Percentiles rank a stretch among this genome's conserved stretches.
phyloP scores from a whole-genome alignment of 2,329 filamentous ascomycete species.

The Neopestalotiopsis sp. region DNA sequence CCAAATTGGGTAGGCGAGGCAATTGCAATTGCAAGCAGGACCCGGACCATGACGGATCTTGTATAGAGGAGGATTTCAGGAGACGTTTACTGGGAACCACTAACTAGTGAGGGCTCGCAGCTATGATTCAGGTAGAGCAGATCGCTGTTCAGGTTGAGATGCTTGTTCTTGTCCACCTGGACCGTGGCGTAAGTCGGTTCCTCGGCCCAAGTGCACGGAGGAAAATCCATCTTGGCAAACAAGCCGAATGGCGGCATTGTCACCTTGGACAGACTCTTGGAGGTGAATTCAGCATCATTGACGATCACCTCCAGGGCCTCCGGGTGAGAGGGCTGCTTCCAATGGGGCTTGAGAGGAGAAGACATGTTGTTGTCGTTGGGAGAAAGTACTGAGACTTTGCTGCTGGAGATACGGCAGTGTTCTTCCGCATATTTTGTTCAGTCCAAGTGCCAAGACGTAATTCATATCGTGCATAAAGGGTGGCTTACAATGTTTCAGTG shows the following conservation, averaged over 20 bases:
- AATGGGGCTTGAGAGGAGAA: constrained; percentile 63
- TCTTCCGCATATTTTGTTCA: constrained; percentile 2
- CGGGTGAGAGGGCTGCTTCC: constrained; percentile 66
- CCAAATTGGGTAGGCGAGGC: neutral
- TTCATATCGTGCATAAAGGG: neutral
- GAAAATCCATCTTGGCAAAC: constrained; percentile 70
- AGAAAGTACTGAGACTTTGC: neutral
- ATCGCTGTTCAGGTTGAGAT: constrained; percentile 70
- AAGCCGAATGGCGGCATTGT: constrained; percentile 66
- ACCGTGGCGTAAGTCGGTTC: constrained; percentile 69
- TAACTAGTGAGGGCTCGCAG: constrained; percentile 68
- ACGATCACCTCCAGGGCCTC: constrained; percentile 62
- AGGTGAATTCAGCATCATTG: constrained; percentile 60
- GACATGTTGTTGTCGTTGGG: constrained; percentile 39
- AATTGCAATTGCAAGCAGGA: neutral
- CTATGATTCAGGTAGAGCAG: constrained; percentile 73
- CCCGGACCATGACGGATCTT: neutral
- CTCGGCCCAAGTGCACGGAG: constrained; percentile 62
- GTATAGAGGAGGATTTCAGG: neutral
- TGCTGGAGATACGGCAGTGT: neutral
- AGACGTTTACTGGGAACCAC: constrained; percentile 33
- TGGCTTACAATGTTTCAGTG: constrained; percentile 18
- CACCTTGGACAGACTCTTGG: constrained; percentile 63
- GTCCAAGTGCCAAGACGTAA: constrained; percentile 6
- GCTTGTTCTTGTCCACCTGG: constrained; percentile 60